These are phyloP conservation scores for Melampsora americana DNA, from an alignment of 1,284 basidiomycete genomes.

Conservation along the genomic window DNA sequence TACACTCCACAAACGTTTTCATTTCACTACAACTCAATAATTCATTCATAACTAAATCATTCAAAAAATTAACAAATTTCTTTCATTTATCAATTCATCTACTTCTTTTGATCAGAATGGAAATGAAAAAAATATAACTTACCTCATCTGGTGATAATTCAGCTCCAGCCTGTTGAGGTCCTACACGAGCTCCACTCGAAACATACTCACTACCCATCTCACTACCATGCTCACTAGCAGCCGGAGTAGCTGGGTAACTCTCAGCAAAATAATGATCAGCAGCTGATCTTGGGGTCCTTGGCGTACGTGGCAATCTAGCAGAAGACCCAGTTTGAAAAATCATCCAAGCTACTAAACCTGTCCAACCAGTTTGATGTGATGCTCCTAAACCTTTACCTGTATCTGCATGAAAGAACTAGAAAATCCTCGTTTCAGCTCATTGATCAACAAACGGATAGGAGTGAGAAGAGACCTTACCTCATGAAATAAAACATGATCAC, in stretches of 20 bases:
- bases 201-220: constrained; percentile 12
- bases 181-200: background rate
- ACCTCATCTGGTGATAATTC: constrained; percentile 44
- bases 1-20: too few relatives aligned
- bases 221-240: constrained; percentile 25
- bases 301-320: constrained; percentile 52
- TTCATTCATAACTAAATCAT: too few relatives aligned
- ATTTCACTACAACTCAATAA: too few relatives aligned
- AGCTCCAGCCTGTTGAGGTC: constrained; percentile 10
- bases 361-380: constrained; percentile 96
- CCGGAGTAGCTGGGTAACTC: constrained; percentile 44
- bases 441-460: constrained; percentile 42
- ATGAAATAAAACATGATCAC: constrained; percentile 92
- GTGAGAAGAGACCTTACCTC: constrained; percentile 61
- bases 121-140: constrained; percentile 1
- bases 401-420: constrained; percentile 89
- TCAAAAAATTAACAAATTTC: too few relatives aligned
- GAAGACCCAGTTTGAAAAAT: constrained; percentile 49
- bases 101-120: background rate
- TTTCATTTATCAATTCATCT: too few relatives aligned
- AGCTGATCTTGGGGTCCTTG: constrained; percentile 74
- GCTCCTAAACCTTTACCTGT: constrained; percentile 86
- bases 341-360: constrained; percentile 51
- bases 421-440: constrained; percentile 23
- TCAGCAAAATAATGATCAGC: constrained; percentile 91